Evolutionary conservation across 2,329 filamentous ascomycete genomes (phyloP).

Genomic region (Ambrosiella cleistominuta): DNA sequence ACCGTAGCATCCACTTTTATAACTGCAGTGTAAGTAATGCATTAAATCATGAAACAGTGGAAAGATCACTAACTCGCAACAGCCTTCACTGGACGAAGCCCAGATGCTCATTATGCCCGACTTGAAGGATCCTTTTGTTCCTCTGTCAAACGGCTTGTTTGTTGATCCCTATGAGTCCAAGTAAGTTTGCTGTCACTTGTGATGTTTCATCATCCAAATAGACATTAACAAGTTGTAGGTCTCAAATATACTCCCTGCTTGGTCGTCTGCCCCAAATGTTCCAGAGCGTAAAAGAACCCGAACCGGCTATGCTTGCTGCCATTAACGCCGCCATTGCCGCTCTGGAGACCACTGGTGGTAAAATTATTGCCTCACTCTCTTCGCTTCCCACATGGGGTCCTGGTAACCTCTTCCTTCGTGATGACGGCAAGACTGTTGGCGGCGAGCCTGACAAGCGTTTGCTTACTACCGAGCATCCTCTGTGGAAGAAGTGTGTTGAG

Average conservation of each 20-base stretch:
- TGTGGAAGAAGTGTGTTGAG: slow-evolving; percentile 69
- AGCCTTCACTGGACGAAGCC: slow-evolving; percentile 63
- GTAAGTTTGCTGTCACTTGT: slow-evolving; percentile 21
- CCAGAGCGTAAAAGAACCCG: slow-evolving; percentile 71
- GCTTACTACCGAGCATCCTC: slow-evolving; percentile 74
- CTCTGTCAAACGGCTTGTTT: slow-evolving; percentile 78
- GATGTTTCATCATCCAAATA: not conserved
- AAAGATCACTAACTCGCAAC: slow-evolving; percentile 14
- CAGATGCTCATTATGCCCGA: slow-evolving; percentile 99
- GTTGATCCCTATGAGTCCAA: slow-evolving; percentile 87
- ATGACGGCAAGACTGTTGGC: slow-evolving; percentile 70
- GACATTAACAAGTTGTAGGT: slow-evolving; percentile 22
- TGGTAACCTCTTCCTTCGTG: slow-evolving; percentile 65
- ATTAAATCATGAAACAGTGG: not conserved
- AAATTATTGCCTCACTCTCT: slow-evolving; percentile 73
- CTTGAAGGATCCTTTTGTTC: slow-evolving; percentile 88
- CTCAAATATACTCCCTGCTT: slow-evolving; percentile 76
- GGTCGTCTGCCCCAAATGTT: slow-evolving; percentile 73
- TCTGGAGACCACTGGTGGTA: slow-evolving; percentile 73
- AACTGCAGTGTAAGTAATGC: slow-evolving; percentile 59
- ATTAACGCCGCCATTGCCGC: slow-evolving; percentile 73
- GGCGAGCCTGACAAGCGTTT: slow-evolving; percentile 87
- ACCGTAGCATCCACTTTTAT: slow-evolving; percentile 96
- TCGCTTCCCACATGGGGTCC: slow-evolving; percentile 87
- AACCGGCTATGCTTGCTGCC: slow-evolving; percentile 71